phyloP scores from a whole-genome alignment of 2,329 filamentous ascomycete species.

The Ophiostoma himal-ulmi region DNA sequence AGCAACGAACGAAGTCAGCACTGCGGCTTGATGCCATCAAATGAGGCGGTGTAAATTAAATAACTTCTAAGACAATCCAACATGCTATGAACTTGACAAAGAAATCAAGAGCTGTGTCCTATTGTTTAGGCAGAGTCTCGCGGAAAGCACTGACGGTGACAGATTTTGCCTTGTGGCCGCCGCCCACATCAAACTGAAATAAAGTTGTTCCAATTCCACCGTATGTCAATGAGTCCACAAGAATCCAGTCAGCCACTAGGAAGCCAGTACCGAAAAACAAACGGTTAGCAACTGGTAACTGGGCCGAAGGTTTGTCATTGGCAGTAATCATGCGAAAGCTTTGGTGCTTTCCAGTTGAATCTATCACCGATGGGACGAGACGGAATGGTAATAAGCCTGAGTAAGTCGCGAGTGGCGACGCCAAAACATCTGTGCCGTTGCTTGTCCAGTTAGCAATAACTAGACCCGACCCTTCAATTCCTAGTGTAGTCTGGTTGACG shows the following conservation, averaged over 20 bases:
- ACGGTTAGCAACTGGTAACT: background rate
- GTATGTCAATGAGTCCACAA: background rate
- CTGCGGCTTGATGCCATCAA: background rate
- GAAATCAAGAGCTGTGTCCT: background rate
- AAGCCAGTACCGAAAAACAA: background rate
- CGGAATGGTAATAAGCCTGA: background rate
- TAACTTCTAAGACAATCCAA: background rate
- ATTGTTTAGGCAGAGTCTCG: background rate
- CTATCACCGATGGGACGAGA: background rate
- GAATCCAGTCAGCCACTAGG: background rate
- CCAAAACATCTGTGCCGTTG: background rate
- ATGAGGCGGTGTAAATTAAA: background rate
- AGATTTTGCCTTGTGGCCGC: background rate
- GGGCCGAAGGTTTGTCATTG: background rate
- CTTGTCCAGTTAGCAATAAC: background rate
- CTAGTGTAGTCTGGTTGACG: background rate
- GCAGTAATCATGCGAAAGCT: background rate
- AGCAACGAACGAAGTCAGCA: background rate
- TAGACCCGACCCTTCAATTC: background rate
- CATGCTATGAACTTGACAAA: background rate
- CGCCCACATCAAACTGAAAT: background rate
- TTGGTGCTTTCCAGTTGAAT: background rate
- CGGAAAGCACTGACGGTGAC: slow-evolving; percentile 3
- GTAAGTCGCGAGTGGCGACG: background rate
- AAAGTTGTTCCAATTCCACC: background rate